phyloP scores from a whole-genome alignment of 129 eudicot species.

The Silybum marianum region DNA sequence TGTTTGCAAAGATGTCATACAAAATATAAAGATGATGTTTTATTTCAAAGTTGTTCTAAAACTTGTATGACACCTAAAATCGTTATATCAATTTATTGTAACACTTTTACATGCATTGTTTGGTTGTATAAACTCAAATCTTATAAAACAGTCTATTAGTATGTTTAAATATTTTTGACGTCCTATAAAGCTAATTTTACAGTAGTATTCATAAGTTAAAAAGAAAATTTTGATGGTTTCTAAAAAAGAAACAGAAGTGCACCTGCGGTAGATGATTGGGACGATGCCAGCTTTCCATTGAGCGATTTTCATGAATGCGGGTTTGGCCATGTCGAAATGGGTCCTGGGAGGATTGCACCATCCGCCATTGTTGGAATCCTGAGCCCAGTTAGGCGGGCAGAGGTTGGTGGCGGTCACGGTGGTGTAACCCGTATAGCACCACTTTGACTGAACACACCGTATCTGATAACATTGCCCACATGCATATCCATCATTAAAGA shows the following conservation, averaged over 20 bases:
- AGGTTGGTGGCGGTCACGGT: constrained; percentile 76
- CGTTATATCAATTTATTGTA: neutral
- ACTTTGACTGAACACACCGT: constrained; percentile 56
- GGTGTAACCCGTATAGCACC: constrained; percentile 55
- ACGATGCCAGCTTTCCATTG: constrained; percentile 77
- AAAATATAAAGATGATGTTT: no score
- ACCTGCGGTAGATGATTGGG: constrained; percentile 76
- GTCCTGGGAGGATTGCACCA: constrained; percentile 94
- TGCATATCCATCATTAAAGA: constrained; percentile 70
- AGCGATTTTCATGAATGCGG: constrained; percentile 83
- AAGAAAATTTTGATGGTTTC: neutral
- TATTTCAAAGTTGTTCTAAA: neutral
- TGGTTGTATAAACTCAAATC: neutral
- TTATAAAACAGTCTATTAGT: neutral
- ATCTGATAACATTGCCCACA: constrained; percentile 81
- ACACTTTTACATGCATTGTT: neutral
- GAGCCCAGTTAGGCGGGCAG: constrained; percentile 83
- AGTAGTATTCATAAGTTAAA: neutral
- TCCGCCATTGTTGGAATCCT: constrained; percentile 69
- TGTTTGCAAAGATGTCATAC: neutral
- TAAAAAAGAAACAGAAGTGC: neutral
- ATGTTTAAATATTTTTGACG: neutral
- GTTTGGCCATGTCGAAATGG: constrained; percentile 83
- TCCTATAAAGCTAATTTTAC: neutral
- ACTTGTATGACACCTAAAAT: neutral